These are phyloP conservation scores for Dryas drummondii DNA, from an alignment of 306 rosid genomes.

Conservation along the genomic window DNA sequence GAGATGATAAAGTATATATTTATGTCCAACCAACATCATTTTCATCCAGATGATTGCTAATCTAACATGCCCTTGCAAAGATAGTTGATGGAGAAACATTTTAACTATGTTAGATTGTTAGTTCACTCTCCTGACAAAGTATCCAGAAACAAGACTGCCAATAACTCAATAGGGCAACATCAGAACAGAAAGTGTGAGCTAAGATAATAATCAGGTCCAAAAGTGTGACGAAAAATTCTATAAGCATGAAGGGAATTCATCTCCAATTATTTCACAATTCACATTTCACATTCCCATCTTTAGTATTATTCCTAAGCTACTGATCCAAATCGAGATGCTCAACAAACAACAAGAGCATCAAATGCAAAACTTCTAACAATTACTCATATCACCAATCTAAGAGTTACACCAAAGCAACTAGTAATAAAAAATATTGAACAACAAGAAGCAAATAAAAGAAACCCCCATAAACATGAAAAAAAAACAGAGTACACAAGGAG, in stretches of 20 bases:
- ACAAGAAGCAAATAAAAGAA: slow-evolving; percentile 15
- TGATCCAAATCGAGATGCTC: slow-evolving; percentile 2
- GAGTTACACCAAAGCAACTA: slow-evolving; percentile 4
- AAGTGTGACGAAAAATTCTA: neutral
- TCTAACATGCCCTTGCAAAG: neutral
- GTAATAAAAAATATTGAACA: neutral
- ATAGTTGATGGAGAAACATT: neutral
- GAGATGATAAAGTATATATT: neutral
- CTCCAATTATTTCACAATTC: slow-evolving; percentile 11
- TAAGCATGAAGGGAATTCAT: neutral
- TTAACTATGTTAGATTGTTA: neutral
- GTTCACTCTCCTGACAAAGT: neutral
- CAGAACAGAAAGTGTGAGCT: neutral
- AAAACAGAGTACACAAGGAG: neutral
- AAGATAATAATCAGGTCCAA: neutral
- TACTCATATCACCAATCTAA: neutral
- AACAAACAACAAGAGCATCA: slow-evolving; percentile 5
- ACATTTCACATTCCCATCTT: slow-evolving; percentile 9
- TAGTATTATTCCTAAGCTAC: slow-evolving; percentile 12
- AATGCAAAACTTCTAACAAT: slow-evolving; percentile 11
- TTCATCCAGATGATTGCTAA: neutral
- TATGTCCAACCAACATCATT: neutral
- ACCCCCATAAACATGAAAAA: neutral
- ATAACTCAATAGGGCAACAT: neutral
- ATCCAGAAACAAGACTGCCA: neutral